Evolutionary conservation across 2,329 filamentous ascomycete genomes (phyloP).

Genomic region (Talaromyces islandicus): DNA sequence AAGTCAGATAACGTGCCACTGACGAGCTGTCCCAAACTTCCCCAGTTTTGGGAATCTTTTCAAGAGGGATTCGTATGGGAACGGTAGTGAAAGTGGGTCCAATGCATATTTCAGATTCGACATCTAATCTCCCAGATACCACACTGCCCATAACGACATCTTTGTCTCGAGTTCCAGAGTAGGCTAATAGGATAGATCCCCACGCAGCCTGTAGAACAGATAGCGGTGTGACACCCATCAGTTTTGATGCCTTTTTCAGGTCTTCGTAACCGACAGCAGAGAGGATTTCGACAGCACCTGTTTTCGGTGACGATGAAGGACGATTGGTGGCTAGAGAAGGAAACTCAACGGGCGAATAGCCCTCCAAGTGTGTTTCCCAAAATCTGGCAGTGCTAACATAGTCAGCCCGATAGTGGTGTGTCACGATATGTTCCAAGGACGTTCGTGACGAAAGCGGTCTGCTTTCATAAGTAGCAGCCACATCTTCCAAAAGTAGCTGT

Average conservation of each 20-base stretch:
- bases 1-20: conserved; percentile 20
- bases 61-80: conserved; percentile 24
- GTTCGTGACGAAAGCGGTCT: conserved; percentile 12
- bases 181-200: conserved; percentile 28
- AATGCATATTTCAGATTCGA: conserved; percentile 20
- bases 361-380: conserved; percentile 17
- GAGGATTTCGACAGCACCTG: conserved; percentile 17
- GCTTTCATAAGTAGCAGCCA: conserved; percentile 16
- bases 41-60: conserved; percentile 12
- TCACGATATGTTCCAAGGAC: conserved; percentile 19
- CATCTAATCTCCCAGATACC: conserved; percentile 23
- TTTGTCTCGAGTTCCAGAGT: conserved; percentile 26
- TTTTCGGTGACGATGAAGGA: conserved; percentile 4
- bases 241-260: conserved; percentile 25
- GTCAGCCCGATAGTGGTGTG: conserved; percentile 20
- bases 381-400: conserved; percentile 15
- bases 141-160: conserved; percentile 32
- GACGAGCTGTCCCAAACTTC: conserved; percentile 16
- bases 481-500: conserved; percentile 27
- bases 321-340: conserved; percentile 19
- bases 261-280: conserved; percentile 16
- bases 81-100: conserved; percentile 31
- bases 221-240: conserved; percentile 24
- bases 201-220: conserved; percentile 31
- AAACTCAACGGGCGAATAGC: conserved; percentile 17